Conservation (phyloP, 495 filamentous ascomycete species). For the Neurospora sp. region DNA sequence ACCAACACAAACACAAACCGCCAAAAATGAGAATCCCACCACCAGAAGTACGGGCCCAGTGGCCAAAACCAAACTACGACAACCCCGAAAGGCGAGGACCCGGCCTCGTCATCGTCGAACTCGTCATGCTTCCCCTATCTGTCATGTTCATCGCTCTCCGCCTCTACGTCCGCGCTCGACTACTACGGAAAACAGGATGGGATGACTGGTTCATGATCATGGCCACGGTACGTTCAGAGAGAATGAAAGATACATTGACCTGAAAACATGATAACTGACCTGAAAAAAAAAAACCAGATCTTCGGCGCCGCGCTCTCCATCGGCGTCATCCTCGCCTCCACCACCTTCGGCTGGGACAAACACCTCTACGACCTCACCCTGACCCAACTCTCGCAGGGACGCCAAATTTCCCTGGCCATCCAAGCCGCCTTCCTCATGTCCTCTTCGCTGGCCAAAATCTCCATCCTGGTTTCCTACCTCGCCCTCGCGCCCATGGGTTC, state of each 20-base stretch:
- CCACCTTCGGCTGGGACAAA: slow-evolving; percentile 15
- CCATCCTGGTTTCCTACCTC: slow-evolving; percentile 42
- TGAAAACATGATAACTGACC: too few relatives aligned
- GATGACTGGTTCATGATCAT: slow-evolving; percentile 25
- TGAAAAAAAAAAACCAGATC: slow-evolving; percentile 1
- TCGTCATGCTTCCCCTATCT: slow-evolving; percentile 11
- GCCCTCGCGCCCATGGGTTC: slow-evolving; percentile 33
- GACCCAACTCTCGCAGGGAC: slow-evolving; percentile 4
- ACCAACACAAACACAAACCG: background rate
- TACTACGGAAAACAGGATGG: slow-evolving; percentile 9
- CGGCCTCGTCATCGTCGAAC: slow-evolving; percentile 14
- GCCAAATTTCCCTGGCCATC: slow-evolving; percentile 19
- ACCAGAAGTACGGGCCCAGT: slow-evolving; percentile 29
- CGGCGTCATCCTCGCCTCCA: slow-evolving; percentile 15
- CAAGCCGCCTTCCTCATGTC: slow-evolving; percentile 18
- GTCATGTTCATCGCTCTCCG: slow-evolving; percentile 12
- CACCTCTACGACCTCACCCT: slow-evolving; percentile 18
- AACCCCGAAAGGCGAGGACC: slow-evolving; percentile 42
- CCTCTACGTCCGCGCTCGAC: slow-evolving; percentile 11
- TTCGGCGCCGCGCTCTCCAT: slow-evolving; percentile 14
- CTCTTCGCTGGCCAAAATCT: slow-evolving; percentile 32
- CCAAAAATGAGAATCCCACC: slow-evolving; percentile 38
- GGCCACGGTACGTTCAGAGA: slow-evolving; percentile 8
- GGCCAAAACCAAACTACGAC: slow-evolving; percentile 47
- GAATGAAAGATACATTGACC: too few relatives aligned